These are phyloP conservation scores for Cenchrus fungigraminus DNA, from an alignment of 176 grass and related monocot species.

Conservation along the genomic window DNA sequence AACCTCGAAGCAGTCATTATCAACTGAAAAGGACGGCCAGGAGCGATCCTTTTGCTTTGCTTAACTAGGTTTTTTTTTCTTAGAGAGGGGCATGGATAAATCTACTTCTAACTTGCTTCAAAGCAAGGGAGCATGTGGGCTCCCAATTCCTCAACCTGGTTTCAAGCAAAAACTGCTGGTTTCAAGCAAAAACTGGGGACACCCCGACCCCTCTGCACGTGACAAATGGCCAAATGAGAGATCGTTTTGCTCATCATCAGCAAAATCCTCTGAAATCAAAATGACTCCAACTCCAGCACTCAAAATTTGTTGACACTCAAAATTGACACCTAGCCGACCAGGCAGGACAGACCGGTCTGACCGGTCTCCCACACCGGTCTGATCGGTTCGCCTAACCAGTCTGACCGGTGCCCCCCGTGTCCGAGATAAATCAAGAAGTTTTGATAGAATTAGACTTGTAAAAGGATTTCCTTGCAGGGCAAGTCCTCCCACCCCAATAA, in stretches of 20 bases:
- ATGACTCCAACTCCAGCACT: background rate
- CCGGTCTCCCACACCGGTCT: no score
- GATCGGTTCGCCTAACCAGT: no score
- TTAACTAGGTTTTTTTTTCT: background rate
- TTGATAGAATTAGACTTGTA: no score
- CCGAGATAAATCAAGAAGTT: no score
- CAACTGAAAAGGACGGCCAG: background rate
- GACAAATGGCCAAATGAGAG: background rate
- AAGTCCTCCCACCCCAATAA: no score
- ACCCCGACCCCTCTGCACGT: background rate
- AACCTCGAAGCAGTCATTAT: conserved; percentile 5
- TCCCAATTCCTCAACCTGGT: conserved; percentile 12
- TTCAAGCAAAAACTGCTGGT: background rate
- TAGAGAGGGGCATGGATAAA: background rate
- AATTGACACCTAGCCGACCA: no score
- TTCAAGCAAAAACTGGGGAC: background rate
- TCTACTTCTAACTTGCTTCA: background rate
- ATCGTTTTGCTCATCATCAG: background rate
- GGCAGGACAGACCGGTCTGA: no score
- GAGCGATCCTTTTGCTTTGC: conserved; percentile 5
- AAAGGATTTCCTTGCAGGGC: no score
- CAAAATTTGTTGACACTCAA: background rate
- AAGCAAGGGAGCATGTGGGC: conserved; percentile 28
- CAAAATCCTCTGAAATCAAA: background rate
- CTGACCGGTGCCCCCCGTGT: no score